These are phyloP conservation scores for Aspergillus ibericus DNA, from an alignment of 2,329 filamentous ascomycete species.

Conservation along the genomic window DNA sequence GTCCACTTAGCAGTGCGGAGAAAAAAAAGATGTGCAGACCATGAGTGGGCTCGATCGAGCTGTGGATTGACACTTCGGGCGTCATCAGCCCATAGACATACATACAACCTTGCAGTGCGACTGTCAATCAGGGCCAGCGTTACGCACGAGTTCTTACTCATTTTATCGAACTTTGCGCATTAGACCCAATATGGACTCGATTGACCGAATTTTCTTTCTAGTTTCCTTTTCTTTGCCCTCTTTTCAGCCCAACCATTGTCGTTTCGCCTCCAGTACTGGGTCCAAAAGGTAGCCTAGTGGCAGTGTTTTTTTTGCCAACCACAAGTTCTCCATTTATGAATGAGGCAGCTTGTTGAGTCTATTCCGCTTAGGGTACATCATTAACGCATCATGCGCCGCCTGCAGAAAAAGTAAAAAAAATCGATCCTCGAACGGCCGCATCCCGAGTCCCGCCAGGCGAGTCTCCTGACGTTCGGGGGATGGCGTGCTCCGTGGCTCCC, in stretches of 20 bases:
- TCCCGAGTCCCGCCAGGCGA: neutral
- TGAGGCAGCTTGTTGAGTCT: neutral
- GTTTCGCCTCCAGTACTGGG: neutral
- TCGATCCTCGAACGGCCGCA: constrained; percentile 10
- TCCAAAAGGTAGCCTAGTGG: neutral
- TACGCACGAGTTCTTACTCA: neutral
- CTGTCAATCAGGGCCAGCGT: neutral
- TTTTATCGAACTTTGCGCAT: neutral
- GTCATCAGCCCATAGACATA: neutral
- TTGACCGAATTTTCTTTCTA: neutral
- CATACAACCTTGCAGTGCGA: neutral
- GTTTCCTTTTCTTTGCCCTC: neutral
- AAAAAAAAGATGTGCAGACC: constrained; percentile 7
- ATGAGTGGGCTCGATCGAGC: neutral
- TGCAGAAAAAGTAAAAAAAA: constrained; percentile 12
- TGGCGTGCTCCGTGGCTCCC: constrained; percentile 13
- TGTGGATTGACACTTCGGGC: neutral
- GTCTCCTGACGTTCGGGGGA: constrained; percentile 14
- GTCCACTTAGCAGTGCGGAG: constrained; percentile 5
- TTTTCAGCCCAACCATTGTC: neutral
- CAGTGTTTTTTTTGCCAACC: neutral
- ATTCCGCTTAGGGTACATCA: neutral
- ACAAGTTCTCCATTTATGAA: neutral
- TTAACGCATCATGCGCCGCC: neutral
- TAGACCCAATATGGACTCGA: neutral